A percentile compares a stretch with the other conserved stretches of the same genome.
Evolutionary conservation across 805 yeast species (phyloP).

Genomic region (Zygoascus biomembranicola): DNA sequence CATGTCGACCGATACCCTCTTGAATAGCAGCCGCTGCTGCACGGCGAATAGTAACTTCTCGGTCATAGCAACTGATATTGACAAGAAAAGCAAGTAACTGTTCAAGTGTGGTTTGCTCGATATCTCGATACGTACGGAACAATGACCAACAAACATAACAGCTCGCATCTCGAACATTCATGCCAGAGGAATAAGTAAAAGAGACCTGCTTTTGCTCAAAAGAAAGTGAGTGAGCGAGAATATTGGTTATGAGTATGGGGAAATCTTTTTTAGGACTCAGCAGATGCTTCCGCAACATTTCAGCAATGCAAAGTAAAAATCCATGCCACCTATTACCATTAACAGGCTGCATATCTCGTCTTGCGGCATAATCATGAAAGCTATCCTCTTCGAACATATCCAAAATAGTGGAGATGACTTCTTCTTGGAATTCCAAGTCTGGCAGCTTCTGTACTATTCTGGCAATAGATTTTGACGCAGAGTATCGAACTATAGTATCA

Average conservation of each 20-base stretch:
- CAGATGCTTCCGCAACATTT: slow-evolving; percentile 28
- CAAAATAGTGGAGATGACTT: slow-evolving; percentile 27
- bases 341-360: slow-evolving; percentile 24
- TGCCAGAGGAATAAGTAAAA: slow-evolving; percentile 45
- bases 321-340: slow-evolving; percentile 48
- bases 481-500: slow-evolving; percentile 53
- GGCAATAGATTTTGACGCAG: slow-evolving; percentile 59
- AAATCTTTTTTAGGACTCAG: slow-evolving; percentile 1
- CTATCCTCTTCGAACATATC: slow-evolving; percentile 18
- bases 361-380: slow-evolving; percentile 2
- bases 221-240: slow-evolving; percentile 42
- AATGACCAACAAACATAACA: slow-evolving; percentile 82
- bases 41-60: slow-evolving; percentile 64
- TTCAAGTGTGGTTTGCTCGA: slow-evolving; percentile 12
- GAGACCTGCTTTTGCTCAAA: slow-evolving; percentile 51
- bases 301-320: slow-evolving; percentile 49
- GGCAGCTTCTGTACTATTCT: slow-evolving; percentile 32
- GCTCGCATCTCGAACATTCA: slow-evolving; percentile 73
- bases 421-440: slow-evolving; percentile 24
- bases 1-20: slow-evolving; percentile 71
- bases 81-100: slow-evolving; percentile 34
- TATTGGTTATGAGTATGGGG: slow-evolving; percentile 1
- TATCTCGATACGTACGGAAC: slow-evolving; percentile 33
- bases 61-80: slow-evolving; percentile 55
- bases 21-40: slow-evolving; percentile 85